Evolutionary conservation across 1,284 basidiomycete species (phyloP).

Genomic region (Amylostereum areolatum): DNA sequence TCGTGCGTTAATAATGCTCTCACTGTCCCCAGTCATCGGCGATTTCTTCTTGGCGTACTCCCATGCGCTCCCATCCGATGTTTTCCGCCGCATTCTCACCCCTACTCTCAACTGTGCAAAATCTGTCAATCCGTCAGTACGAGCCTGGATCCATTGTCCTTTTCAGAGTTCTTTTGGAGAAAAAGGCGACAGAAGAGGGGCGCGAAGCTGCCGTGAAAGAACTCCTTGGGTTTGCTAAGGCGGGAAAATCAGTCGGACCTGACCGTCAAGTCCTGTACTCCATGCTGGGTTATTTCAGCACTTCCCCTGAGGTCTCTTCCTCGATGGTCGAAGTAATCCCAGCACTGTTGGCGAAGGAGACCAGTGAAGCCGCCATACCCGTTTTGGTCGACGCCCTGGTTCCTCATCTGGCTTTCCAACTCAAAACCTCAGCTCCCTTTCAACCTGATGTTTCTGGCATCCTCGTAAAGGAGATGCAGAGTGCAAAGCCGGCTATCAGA

Average conservation of each 20-base stretch:
- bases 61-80: slow-evolving; percentile 44
- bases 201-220: slow-evolving; percentile 51
- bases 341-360: slow-evolving; percentile 73
- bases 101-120: slow-evolving; percentile 70
- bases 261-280: slow-evolving; percentile 85
- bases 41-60: slow-evolving; percentile 54
- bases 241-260: slow-evolving; percentile 79
- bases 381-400: slow-evolving; percentile 52
- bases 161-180: slow-evolving; percentile 50
- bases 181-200: slow-evolving; percentile 25
- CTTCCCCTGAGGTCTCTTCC: slow-evolving; percentile 46
- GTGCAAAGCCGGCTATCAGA: slow-evolving; percentile 31
- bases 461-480: slow-evolving; percentile 67
- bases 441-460: slow-evolving; percentile 38
- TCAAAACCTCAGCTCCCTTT: slow-evolving; percentile 38
- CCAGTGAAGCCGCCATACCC: slow-evolving; percentile 57
- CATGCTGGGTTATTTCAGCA: slow-evolving; percentile 59
- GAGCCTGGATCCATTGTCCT: slow-evolving; percentile 54
- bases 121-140: slow-evolving; percentile 66
- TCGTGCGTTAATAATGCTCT: slow-evolving; percentile 4
- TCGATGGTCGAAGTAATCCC: slow-evolving; percentile 50
- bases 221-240: slow-evolving; percentile 65
- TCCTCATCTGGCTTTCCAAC: slow-evolving; percentile 50
- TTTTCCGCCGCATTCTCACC: slow-evolving; percentile 60
- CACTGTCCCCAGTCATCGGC: slow-evolving; percentile 36